Evolutionary conservation across 2,329 filamentous ascomycete species (phyloP), one percentile per base, ranked within the genome.

Genomic region (Sclerotinia spermophila): DNA sequence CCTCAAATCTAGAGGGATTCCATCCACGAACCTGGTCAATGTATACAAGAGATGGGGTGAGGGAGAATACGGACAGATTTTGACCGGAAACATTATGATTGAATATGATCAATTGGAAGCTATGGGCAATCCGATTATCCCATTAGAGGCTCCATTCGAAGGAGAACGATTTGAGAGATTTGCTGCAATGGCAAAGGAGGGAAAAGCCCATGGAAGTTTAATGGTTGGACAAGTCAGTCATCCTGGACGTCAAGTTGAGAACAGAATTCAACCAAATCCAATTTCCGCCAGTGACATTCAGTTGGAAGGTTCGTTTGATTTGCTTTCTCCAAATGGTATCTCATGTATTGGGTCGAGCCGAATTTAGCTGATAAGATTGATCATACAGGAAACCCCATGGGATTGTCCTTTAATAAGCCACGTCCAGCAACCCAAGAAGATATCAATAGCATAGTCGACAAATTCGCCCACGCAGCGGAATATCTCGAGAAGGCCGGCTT

Each of bases 21-120:
- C 87, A 10, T 82, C 82, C 19, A 82, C 84, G 73, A 81, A 85
- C 69, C 75, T 87, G 30, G 82, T 87, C 75, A 85, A 88, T 44
- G 80, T 88, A 55, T 91, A 91, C 79, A 81, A 83, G 64, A 80
- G 84, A 73, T 91, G 88, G 87, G 89, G 89, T 2, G 84, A 88
- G 74, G 86, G 85, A 35, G 82, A 80, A 19, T 82, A 83, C 61
- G 87, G 88, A 17, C 74, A 87, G 38, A 86, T 90, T 71, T 78
- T 89, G 1, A 88, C 87, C 0, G 89, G 89, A 58, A 91, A 91
- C 78, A 81, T 89, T 71, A 88, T 89, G 84, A 83, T 90, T 59
- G 86, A 89, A 62, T 86, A 85, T 73, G 86, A 88, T 65, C 83
- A 87, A 67, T 79, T 89, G 2, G 86, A 89, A 73, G 82, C 82